phyloP scores from a whole-genome alignment of 2,329 filamentous ascomycete genomes.

The Trichophyton equinum region DNA sequence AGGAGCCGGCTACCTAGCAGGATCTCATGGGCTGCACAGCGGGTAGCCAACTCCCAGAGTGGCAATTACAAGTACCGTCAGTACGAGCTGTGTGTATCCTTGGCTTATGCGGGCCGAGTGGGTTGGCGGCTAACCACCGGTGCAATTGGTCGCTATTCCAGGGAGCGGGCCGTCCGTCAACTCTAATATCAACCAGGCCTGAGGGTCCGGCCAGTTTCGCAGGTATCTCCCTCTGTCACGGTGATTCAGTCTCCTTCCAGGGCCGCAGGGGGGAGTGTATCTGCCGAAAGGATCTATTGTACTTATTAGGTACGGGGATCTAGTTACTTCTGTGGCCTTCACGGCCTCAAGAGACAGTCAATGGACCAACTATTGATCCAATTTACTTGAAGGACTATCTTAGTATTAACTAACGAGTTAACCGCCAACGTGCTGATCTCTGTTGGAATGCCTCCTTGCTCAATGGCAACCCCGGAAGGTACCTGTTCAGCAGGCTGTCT shows the following conservation, averaged over 20 bases:
- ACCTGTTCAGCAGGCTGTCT: background rate
- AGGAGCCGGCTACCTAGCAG: background rate
- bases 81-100: background rate
- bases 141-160: background rate
- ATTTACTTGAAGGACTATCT: too few species aligned
- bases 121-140: constrained; percentile 2
- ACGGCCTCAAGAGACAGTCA: too few species aligned
- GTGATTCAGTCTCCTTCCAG: background rate
- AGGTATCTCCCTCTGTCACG: background rate
- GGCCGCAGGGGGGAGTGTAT: background rate
- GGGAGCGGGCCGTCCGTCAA: constrained; percentile 1
- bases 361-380: too few species aligned
- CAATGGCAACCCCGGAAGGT: background rate
- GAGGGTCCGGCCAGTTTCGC: background rate
- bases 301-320: too few species aligned
- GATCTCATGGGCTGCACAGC: background rate
- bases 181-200: constrained; percentile 1
- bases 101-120: constrained; percentile 1
- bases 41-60: background rate
- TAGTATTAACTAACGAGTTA: background rate
- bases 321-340: too few species aligned
- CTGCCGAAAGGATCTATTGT: too few species aligned
- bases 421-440: background rate
- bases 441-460: background rate
- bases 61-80: background rate